Conservation (phyloP, 2,329 filamentous ascomycete species). For the Pseudohalonectria lignicola region DNA sequence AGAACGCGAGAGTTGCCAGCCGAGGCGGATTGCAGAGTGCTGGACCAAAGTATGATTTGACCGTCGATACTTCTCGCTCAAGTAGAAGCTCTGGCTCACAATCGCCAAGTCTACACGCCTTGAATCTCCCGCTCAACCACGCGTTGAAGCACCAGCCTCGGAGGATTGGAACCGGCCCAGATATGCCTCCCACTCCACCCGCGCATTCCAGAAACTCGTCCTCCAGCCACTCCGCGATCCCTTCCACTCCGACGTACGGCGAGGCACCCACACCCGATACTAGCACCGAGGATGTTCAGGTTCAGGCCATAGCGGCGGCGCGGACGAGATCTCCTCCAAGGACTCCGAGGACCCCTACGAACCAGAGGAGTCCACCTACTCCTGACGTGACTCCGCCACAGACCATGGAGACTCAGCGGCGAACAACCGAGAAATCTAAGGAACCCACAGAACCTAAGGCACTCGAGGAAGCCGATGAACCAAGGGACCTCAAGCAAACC, state of each 20-base stretch:
- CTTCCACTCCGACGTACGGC: conserved; percentile 28
- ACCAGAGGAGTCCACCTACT: conserved; percentile 59
- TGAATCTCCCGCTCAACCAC: conserved; percentile 11
- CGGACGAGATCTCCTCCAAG: no score
- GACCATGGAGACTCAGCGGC: no score
- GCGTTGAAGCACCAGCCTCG: conserved; percentile 29
- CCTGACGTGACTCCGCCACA: conserved; percentile 67
- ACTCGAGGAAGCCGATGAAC: no score
- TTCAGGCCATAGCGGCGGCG: no score
- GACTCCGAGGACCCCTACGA: conserved; percentile 48
- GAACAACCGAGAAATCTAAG: no score
- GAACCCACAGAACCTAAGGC: no score
- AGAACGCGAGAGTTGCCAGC: conserved; percentile 12
- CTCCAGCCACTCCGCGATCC: conserved; percentile 31
- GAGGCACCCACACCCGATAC: conserved; percentile 24
- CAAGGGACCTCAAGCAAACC: no score
- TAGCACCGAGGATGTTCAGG: conserved; percentile 25
- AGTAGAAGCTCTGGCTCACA: conserved; percentile 16
- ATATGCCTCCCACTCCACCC: conserved; percentile 52
- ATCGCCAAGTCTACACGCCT: conserved; percentile 23
- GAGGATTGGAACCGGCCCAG: conserved; percentile 31
- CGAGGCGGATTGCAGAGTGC: conserved; percentile 5
- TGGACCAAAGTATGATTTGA: conserved; percentile 10
- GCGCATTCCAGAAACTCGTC: conserved; percentile 48
- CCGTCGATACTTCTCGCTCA: conserved; percentile 15